A percentile compares a stretch with the other conserved stretches of the same genome.
Evolutionary conservation across 129 eudicot species (phyloP).

Genomic region (Mikania micrantha): DNA sequence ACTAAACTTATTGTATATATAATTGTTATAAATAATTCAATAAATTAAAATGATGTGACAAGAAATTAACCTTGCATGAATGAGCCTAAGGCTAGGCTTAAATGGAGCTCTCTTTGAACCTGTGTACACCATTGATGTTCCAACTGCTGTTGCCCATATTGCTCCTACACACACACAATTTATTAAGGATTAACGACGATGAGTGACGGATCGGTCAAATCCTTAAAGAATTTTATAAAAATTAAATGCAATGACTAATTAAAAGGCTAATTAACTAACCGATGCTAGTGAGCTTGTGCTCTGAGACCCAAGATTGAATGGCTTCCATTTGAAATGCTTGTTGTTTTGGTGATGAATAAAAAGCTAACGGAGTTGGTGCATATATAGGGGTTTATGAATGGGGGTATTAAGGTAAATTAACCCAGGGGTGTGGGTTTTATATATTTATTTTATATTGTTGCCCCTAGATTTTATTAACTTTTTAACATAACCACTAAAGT

Average conservation of each 20-base stretch:
- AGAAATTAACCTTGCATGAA: conserved; percentile 71
- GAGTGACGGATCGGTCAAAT: too few species aligned
- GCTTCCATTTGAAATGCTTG: conserved; percentile 42
- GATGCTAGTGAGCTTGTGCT: conserved; percentile 86
- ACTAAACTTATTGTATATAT: not conserved
- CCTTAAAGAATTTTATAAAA: not conserved
- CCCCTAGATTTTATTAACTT: conserved; percentile 25
- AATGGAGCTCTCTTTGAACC: conserved; percentile 41
- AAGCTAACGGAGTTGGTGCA: conserved; percentile 10
- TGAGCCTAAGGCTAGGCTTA: conserved; percentile 88
- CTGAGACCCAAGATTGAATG: conserved; percentile 74
- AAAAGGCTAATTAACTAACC: conserved; percentile 32
- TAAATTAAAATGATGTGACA: not conserved
- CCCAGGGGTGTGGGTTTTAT: not conserved
- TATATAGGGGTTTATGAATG: conserved; percentile 13
- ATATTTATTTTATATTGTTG: not conserved
- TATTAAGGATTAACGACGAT: too few species aligned
- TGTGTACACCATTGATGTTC: conserved; percentile 68
- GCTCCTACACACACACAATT: conserved; percentile 17
- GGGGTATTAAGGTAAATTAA: conserved; percentile 4
- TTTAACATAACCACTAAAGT: not conserved
- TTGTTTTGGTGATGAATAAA: conserved; percentile 21
- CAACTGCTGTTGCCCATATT: conserved; percentile 79
- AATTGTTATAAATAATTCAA: not conserved
- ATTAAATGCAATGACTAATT: too few species aligned